Evolutionary conservation across 1,284 basidiomycete genomes (phyloP).

Genomic region (Ceratobasidium sp.): DNA sequence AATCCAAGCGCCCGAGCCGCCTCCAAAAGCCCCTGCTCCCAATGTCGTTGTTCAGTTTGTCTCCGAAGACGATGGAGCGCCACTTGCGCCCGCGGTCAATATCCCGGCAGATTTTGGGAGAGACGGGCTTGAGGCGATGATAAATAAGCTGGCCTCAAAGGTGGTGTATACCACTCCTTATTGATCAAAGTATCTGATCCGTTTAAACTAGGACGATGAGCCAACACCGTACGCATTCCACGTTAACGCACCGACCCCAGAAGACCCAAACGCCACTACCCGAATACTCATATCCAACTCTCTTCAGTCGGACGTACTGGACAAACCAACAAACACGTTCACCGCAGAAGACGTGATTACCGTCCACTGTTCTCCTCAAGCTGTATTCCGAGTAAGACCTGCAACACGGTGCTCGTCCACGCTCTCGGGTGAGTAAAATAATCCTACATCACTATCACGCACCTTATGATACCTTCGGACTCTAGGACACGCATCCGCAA

Average conservation of each 20-base stretch:
- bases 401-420: slow-evolving; percentile 95
- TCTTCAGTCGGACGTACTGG: slow-evolving; percentile 80
- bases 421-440: slow-evolving; percentile 70
- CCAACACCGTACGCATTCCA: slow-evolving; percentile 92
- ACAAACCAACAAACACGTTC: slow-evolving; percentile 74
- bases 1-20: slow-evolving; percentile 67
- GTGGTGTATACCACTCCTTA: slow-evolving; percentile 21
- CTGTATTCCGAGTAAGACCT: slow-evolving; percentile 93
- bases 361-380: slow-evolving; percentile 91
- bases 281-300: slow-evolving; percentile 83
- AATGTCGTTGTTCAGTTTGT: slow-evolving; percentile 91
- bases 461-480: slow-evolving; percentile 1
- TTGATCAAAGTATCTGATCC: slow-evolving; percentile 12
- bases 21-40: slow-evolving; percentile 63
- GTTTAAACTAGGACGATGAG: slow-evolving; percentile 73
- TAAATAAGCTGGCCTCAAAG: slow-evolving; percentile 74
- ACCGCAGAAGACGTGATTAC: slow-evolving; percentile 89
- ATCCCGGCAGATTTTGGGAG: slow-evolving; percentile 88
- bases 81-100: slow-evolving; percentile 86
- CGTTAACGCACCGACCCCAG: slow-evolving; percentile 71
- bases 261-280: slow-evolving; percentile 65
- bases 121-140: slow-evolving; percentile 83
- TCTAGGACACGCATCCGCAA: slow-evolving; percentile 89
- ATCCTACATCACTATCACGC: not conserved
- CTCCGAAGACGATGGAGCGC: slow-evolving; percentile 81